Conservation (phyloP, 345 rosid genomes). For the Hirschfeldia incana region DNA sequence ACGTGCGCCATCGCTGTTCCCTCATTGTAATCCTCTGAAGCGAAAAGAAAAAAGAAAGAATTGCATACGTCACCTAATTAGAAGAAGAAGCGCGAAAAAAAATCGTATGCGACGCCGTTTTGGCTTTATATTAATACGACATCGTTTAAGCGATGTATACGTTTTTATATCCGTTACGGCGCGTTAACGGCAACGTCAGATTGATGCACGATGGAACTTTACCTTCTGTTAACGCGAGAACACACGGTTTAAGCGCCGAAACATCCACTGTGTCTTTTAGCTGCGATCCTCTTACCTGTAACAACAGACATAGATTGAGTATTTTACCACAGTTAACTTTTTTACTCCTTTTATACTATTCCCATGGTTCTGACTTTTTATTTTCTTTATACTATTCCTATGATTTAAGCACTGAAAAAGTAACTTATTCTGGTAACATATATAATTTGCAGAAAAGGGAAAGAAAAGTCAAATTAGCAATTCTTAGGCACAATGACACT, state of each 20-base stretch:
- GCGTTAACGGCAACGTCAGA: constrained; percentile 24
- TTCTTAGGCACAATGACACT: constrained; percentile 28
- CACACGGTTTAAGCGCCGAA: constrained; percentile 82
- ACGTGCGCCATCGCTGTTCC: constrained; percentile 84
- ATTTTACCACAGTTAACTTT: neutral
- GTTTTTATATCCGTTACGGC: neutral
- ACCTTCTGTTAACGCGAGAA: constrained; percentile 71
- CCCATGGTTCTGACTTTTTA: neutral
- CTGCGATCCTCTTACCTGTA: constrained; percentile 70
- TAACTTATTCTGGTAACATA: neutral
- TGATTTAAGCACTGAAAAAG: neutral
- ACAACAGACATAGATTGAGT: neutral
- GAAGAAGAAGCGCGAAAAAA: neutral
- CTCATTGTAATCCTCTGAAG: constrained; percentile 80
- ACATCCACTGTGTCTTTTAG: constrained; percentile 77
- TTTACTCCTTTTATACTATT: neutral
- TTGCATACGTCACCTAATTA: constrained; percentile 10
- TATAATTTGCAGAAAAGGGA: neutral
- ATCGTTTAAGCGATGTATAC: neutral
- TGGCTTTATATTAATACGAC: neutral
- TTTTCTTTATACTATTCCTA: neutral
- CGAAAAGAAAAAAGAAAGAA: no score
- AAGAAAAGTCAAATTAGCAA: neutral
- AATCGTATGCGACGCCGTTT: neutral
- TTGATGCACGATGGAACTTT: constrained; percentile 1